Evolutionary conservation across 352 stramenopile genomes (phyloP).

Genomic region (Phytophthora fragariaefolia): DNA sequence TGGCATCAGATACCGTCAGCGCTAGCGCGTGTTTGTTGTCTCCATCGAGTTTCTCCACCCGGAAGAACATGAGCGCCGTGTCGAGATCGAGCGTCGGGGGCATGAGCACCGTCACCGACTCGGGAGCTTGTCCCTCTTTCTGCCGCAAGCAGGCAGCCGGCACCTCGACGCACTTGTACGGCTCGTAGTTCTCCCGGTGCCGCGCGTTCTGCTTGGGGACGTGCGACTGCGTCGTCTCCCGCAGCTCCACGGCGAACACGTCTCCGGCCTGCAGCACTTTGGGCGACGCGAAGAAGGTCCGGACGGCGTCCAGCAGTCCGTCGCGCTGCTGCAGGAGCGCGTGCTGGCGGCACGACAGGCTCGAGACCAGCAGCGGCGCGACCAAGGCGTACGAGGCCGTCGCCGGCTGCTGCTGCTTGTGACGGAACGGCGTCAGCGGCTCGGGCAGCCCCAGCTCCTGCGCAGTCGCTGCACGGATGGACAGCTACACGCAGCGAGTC

Average conservation of each 20-base stretch:
- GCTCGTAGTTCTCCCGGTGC: conserved; percentile 31
- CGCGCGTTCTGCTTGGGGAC: conserved; percentile 27
- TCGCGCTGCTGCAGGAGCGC: conserved; percentile 61
- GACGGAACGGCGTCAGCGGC: conserved; percentile 42
- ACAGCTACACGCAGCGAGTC: conserved; percentile 32
- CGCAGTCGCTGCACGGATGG: conserved; percentile 40
- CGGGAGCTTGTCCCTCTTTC: conserved; percentile 12
- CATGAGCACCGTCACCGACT: conserved; percentile 35
- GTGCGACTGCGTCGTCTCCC: conserved; percentile 47
- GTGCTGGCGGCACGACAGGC: conserved; percentile 63
- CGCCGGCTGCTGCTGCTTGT: conserved; percentile 59
- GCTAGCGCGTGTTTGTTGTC: conserved; percentile 40
- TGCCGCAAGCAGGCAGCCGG: conserved; percentile 42
- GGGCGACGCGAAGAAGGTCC: conserved; percentile 57
- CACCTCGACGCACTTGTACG: conserved; percentile 56
- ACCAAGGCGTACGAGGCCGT: conserved; percentile 67
- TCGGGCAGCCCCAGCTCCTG: conserved; percentile 58
- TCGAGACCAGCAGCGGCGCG: conserved; percentile 66
- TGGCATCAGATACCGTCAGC: conserved; percentile 62
- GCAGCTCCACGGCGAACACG: conserved; percentile 68
- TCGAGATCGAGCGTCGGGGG: conserved; percentile 63
- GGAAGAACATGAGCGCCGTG: conserved; percentile 79
- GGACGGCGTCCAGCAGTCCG: conserved; percentile 65
- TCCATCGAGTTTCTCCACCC: conserved; percentile 61
- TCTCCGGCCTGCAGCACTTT: conserved; percentile 75